Percentiles rank a stretch among this genome's conserved stretches.
These are phyloP conservation scores for Meyerozyma sp. DNA, from an alignment of 1,139 yeast genomes.

Conservation along the genomic window DNA sequence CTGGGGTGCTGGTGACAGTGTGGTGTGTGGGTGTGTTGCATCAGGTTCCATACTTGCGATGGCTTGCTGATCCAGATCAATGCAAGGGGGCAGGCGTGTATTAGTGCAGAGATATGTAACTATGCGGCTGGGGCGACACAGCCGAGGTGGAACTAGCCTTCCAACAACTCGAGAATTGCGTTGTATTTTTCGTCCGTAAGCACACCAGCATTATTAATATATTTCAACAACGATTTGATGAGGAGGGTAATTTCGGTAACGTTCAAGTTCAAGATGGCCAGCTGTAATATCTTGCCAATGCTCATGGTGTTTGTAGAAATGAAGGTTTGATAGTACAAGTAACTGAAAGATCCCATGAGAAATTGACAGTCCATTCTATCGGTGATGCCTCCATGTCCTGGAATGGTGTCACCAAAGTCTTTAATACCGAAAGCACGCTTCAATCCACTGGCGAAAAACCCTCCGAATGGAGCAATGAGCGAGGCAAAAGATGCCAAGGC, in stretches of 20 bases:
- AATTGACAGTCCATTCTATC: conserved; percentile 98
- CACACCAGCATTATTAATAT: conserved; percentile 53
- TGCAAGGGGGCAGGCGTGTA: neutral
- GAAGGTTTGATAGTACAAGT: conserved; percentile 88
- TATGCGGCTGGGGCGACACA: neutral
- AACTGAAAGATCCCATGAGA: conserved; percentile 93
- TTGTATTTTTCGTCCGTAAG: conserved; percentile 29
- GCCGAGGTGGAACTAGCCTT: conserved; percentile 5
- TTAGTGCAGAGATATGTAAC: neutral
- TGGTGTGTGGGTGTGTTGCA: neutral
- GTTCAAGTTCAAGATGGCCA: conserved; percentile 67
- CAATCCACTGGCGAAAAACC: conserved; percentile 94
- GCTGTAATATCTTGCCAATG: conserved; percentile 69
- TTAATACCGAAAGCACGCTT: conserved; percentile 95
- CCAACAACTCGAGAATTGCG: conserved; percentile 24
- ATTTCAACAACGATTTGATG: conserved; percentile 55
- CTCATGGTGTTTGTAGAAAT: conserved; percentile 68
- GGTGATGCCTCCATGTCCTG: conserved; percentile 98
- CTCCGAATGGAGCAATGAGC: conserved; percentile 97
- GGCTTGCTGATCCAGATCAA: neutral
- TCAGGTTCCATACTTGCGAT: neutral
- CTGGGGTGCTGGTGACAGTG: neutral
- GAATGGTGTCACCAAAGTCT: conserved; percentile 89
- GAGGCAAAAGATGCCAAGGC: conserved; percentile 92
- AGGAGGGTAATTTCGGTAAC: conserved; percentile 63